Evolutionary conservation across 1,284 basidiomycete genomes (phyloP).

Genomic region (Tausonia pullulans): DNA sequence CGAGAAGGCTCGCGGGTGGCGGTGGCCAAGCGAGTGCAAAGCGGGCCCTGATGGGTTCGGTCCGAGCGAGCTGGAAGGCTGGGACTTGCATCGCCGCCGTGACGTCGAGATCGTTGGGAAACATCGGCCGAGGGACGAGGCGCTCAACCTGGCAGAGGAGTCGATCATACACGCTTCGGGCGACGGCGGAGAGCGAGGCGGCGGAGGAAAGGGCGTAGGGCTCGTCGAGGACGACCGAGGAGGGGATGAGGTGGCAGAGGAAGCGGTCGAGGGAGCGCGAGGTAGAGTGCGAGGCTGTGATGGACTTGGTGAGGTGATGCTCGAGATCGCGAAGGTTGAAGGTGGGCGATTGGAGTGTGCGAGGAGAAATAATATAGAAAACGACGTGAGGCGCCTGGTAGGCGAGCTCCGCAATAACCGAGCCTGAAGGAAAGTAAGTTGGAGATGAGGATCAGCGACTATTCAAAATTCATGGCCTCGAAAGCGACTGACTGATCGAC

Average conservation of each 20-base stretch:
- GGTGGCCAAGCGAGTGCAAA: constrained; percentile 38
- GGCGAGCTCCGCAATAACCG: constrained; percentile 44
- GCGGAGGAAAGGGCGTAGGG: constrained; percentile 36
- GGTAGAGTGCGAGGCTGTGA: constrained; percentile 38
- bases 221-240: constrained; percentile 43
- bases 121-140: constrained; percentile 45
- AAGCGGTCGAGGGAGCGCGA: constrained; percentile 21
- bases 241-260: constrained; percentile 58
- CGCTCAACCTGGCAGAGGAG: constrained; percentile 51
- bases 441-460: neutral
- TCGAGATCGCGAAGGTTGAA: constrained; percentile 43
- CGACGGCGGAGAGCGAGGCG: constrained; percentile 40
- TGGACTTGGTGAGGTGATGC: constrained; percentile 47
- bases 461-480: neutral
- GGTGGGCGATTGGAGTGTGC: constrained; percentile 44
- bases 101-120: constrained; percentile 34
- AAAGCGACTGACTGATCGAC: constrained; percentile 41
- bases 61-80: constrained; percentile 50
- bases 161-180: constrained; percentile 56
- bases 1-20: constrained; percentile 52
- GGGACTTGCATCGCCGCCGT: constrained; percentile 48
- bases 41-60: constrained; percentile 38
- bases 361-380: constrained; percentile 55
- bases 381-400: constrained; percentile 40
- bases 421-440: constrained; percentile 31